A percentile compares a stretch with the other conserved stretches of the same genome.
phyloP scores from a whole-genome alignment of 2,329 filamentous ascomycete species.

The Fusarium oxysporum region DNA sequence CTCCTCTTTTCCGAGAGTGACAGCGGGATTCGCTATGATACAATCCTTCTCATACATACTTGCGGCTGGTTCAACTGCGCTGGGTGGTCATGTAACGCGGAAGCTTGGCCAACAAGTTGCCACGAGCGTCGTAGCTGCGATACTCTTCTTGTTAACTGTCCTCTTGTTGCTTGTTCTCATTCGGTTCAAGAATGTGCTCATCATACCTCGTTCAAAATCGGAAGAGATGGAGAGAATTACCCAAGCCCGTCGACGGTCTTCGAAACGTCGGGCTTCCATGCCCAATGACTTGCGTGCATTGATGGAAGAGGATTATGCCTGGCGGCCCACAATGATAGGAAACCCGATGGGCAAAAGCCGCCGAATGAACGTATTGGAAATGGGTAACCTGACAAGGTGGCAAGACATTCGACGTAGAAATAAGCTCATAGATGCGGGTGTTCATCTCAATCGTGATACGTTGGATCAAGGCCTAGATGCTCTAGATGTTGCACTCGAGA shows the following conservation, averaged over 20 bases:
- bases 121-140: conserved; percentile 75
- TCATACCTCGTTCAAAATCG: conserved; percentile 72
- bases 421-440: conserved; percentile 62
- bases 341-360: conserved; percentile 76
- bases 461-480: conserved; percentile 52
- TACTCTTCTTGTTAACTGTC: conserved; percentile 73
- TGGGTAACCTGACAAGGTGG: conserved; percentile 76
- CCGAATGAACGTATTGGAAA: conserved; percentile 77
- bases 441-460: conserved; percentile 52
- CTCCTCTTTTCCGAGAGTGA: conserved; percentile 79
- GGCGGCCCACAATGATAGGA: conserved; percentile 77
- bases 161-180: conserved; percentile 71
- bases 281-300: conserved; percentile 53
- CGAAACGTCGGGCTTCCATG: conserved; percentile 58
- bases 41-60: conserved; percentile 77
- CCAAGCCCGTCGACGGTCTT: conserved; percentile 61
- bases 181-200: conserved; percentile 74
- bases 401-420: conserved; percentile 76
- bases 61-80: conserved; percentile 74
- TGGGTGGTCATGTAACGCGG: conserved; percentile 75
- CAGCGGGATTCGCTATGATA: conserved; percentile 76
- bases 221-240: conserved; percentile 66
- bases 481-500: conserved; percentile 53
- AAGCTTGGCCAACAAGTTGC: conserved; percentile 74
- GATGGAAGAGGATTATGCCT: conserved; percentile 67